Base-by-base conservation (phyloP, 495 filamentous ascomycete species). In the Penicillium salamii region DNA sequence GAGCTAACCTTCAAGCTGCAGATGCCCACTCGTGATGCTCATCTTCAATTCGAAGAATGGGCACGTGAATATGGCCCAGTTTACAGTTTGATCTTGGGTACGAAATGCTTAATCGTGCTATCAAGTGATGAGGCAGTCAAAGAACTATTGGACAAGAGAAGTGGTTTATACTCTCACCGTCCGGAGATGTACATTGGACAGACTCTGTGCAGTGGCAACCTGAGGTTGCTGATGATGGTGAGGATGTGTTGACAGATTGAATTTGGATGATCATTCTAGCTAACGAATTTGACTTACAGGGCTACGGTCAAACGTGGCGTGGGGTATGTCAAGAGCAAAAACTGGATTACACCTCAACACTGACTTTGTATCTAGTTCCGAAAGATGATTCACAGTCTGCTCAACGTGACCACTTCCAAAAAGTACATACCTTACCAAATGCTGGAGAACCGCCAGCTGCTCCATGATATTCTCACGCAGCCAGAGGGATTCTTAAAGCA, bases 121-220 rank as follows among this genome's bases (percentile, higher is more conserved):
- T 80, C 78, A 0, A 76, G 74, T 7, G 79, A 82, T 24, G 60
- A 75, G 19, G 67, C 82, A 5, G 78, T 82, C 13, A 65, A 76
- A 17, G 81, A 86, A 17, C 65, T 88, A 1, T 69, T 88, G 3
- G 75, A 81, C n/a, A 76, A 78, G 42, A 62, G 79, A 26, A 75
- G 76, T 3, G 52, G 61, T n/a, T 82, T 80, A 50, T 86, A 86
- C 59, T 85, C 81, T 8, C 74, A 83, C 57, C 77, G 85, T 7
- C 84, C 81, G 3, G 67, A 72, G 14, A 56, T 74, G 49, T 67
- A 71, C 15, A 62, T 67, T 18, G 63, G 69, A 6, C 67, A 72
- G 46, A 70, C 61, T 32, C 28, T 68, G 38, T 67, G 60, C 33
- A 65, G 61, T 35, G 65, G 64, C 5, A 54, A 53, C 26, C 38